phyloP scores from a whole-genome alignment of 768 basidiomycete species.

The Candolleomyces aberdarensis region DNA sequence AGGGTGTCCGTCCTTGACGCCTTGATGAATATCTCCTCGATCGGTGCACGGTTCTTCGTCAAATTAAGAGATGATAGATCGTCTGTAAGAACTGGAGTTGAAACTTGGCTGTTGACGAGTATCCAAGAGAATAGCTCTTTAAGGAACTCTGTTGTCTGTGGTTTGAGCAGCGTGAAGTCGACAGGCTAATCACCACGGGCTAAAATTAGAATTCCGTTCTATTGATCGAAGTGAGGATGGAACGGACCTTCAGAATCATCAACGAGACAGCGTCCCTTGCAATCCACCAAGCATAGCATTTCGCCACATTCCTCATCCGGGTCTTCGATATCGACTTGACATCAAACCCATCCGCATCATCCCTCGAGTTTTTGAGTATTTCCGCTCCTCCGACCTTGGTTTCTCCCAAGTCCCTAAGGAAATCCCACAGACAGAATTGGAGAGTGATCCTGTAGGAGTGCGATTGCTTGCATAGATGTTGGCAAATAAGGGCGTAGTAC shows the following conservation, averaged over 20 bases:
- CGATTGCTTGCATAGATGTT: constrained; percentile 73
- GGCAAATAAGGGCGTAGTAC: constrained; percentile 87
- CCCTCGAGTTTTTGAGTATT: constrained; percentile 64
- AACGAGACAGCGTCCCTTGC: constrained; percentile 78
- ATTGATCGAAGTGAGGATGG: neutral
- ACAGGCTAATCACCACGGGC: constrained; percentile 57
- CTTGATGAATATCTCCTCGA: constrained; percentile 82
- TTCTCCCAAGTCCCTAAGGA: constrained; percentile 89
- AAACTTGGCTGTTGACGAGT: constrained; percentile 71
- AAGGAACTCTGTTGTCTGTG: constrained; percentile 64
- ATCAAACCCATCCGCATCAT: constrained; percentile 42
- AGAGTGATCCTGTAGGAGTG: constrained; percentile 90
- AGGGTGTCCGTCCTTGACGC: constrained; percentile 61
- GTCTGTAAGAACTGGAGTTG: constrained; percentile 57
- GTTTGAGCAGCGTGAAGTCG: constrained; percentile 75
- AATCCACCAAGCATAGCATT: constrained; percentile 90
- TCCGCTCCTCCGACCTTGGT: constrained; percentile 75
- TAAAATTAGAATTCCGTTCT: no score
- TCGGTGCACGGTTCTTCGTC: constrained; percentile 50
- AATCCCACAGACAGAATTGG: constrained; percentile 97
- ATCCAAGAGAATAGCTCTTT: constrained; percentile 64
- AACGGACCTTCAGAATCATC: constrained; percentile 74
- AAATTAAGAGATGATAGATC: constrained; percentile 32
- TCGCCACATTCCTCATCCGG: constrained; percentile 71
- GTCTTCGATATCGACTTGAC: constrained; percentile 52